Evolutionary conservation across 495 filamentous ascomycete genomes (phyloP).

Genomic region (Viridothelium virens): DNA sequence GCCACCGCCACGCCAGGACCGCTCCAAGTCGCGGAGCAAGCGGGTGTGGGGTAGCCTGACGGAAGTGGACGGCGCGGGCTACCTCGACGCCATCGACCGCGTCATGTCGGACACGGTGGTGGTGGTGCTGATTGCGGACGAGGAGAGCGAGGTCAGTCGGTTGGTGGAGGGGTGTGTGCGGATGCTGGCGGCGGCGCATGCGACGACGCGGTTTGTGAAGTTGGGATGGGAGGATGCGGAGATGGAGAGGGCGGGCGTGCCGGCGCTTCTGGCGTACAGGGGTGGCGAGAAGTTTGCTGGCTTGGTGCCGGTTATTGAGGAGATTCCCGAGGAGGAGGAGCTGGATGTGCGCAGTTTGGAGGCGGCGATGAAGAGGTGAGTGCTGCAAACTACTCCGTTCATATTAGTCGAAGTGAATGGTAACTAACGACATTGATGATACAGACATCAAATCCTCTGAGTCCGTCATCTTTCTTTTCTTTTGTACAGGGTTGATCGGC

Average conservation of each 20-base stretch:
- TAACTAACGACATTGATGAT: slow-evolving; percentile 2
- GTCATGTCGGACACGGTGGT: slow-evolving; percentile 72
- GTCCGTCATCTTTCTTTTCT: not conserved
- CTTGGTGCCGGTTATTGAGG: slow-evolving; percentile 73
- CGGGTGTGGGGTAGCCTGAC: slow-evolving; percentile 70
- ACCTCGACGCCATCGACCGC: slow-evolving; percentile 91
- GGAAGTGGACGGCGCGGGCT: slow-evolving; percentile 80
- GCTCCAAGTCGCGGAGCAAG: slow-evolving; percentile 56
- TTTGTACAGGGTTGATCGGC: no score
- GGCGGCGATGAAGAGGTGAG: slow-evolving; percentile 51
- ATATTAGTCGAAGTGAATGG: not conserved
- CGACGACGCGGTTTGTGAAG: slow-evolving; percentile 75
- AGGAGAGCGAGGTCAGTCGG: slow-evolving; percentile 63
- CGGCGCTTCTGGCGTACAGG: slow-evolving; percentile 81
- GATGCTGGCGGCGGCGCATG: slow-evolving; percentile 60
- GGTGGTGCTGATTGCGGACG: slow-evolving; percentile 92
- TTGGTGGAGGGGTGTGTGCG: slow-evolving; percentile 70
- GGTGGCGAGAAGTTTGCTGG: slow-evolving; percentile 86
- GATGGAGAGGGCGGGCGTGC: slow-evolving; percentile 83
- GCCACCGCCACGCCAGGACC: slow-evolving; percentile 29
- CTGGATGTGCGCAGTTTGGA: slow-evolving; percentile 55
- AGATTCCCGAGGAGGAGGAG: slow-evolving; percentile 63
- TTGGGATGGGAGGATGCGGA: slow-evolving; percentile 89
- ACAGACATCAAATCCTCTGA: slow-evolving; percentile 11
- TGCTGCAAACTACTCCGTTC: not conserved